Conservation (phyloP, 2,329 filamentous ascomycete species). For the Colletotrichum endophyticum region DNA sequence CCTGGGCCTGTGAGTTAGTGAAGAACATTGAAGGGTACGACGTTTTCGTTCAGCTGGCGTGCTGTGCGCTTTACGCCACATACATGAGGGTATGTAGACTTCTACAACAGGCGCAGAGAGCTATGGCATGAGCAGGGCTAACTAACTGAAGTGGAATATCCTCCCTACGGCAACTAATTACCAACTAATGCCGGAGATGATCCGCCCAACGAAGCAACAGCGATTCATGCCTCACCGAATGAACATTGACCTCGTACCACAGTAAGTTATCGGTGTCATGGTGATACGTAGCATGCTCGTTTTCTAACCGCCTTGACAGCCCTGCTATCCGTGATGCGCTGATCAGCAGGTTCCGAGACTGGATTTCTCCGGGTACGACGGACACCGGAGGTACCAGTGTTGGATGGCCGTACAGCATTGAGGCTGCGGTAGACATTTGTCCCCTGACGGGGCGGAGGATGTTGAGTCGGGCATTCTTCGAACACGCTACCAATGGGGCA, state of each 20-base stretch:
- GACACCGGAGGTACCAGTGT: conserved; percentile 8
- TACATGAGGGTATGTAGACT: not conserved
- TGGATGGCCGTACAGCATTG: conserved; percentile 10
- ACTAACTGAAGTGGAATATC: not conserved
- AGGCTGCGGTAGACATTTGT: conserved; percentile 7
- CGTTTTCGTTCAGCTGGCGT: conserved; percentile 1
- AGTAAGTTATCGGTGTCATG: not conserved
- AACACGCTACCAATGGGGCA: conserved; percentile 1
- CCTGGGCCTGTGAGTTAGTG: conserved; percentile 7
- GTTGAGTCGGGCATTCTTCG: conserved; percentile 6
- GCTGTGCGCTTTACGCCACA: not conserved
- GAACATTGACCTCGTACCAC: conserved; percentile 12
- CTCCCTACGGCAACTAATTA: conserved; percentile 10
- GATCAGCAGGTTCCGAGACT: conserved; percentile 8
- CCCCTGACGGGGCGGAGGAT: conserved; percentile 1
- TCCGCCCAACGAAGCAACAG: conserved; percentile 1
- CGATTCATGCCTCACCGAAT: conserved; percentile 7
- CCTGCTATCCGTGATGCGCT: conserved; percentile 8
- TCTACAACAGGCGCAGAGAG: not conserved
- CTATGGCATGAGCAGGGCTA: not conserved
- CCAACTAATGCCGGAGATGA: conserved; percentile 7
- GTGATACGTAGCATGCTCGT: not conserved
- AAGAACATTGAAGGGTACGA: conserved; percentile 9
- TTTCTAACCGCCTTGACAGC: not conserved
- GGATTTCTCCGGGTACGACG: conserved; percentile 7